Conservation (phyloP, 2,329 filamentous ascomycete genomes). For the Penicillium sp. region DNA sequence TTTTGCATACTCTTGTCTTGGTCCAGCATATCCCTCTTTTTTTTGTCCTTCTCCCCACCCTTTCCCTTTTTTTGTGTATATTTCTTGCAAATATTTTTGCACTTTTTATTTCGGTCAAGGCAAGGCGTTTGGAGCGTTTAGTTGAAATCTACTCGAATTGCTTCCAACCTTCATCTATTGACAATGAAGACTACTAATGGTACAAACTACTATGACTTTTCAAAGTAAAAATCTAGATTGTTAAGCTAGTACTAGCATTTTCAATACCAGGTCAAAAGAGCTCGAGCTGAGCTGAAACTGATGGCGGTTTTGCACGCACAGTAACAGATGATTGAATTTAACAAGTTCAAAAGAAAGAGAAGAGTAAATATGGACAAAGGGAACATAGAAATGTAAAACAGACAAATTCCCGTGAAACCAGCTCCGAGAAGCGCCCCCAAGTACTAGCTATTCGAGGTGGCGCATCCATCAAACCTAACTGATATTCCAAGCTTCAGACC, state of each 20-base stretch:
- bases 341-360: background rate
- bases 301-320: background rate
- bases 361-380: background rate
- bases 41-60: too few relatives aligned
- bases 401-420: slow-evolving; percentile 3
- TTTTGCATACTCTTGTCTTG: background rate
- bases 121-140: background rate
- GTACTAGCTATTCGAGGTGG: background rate
- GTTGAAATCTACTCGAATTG: background rate
- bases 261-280: too few relatives aligned
- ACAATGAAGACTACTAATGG: background rate
- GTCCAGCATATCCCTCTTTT: background rate
- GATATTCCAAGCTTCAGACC: background rate
- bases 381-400: background rate
- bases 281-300: background rate
- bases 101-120: background rate
- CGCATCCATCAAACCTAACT: background rate
- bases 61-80: background rate
- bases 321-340: background rate
- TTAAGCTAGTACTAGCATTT: too few relatives aligned
- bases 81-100: background rate
- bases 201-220: background rate
- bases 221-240: background rate
- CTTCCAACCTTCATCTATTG: background rate
- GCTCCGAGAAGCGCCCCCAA: slow-evolving; percentile 5